Evolutionary conservation across 306 rosid genomes (phyloP).

Genomic region (Quercus alba): DNA sequence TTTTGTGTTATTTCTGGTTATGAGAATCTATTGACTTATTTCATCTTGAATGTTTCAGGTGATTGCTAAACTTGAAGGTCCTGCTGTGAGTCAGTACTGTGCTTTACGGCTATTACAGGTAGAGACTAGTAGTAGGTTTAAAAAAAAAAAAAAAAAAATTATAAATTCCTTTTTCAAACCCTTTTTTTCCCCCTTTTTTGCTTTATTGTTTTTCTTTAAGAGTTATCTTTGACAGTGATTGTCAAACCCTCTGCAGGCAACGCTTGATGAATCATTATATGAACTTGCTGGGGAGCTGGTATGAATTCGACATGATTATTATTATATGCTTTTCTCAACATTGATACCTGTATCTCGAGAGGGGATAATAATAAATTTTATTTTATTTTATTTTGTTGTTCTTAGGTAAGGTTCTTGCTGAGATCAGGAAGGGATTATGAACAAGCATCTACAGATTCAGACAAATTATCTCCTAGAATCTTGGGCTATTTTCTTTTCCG

Average conservation of each 20-base stretch:
- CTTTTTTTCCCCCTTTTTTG: background rate
- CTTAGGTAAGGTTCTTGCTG: constrained; percentile 91
- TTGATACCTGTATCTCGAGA: constrained; percentile 18
- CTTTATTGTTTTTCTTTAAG: background rate
- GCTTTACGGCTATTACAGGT: constrained; percentile 90
- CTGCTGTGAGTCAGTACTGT: constrained; percentile 96
- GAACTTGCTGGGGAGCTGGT: constrained; percentile 99
- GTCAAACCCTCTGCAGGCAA: constrained; percentile 60
- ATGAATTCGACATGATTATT: constrained; percentile 11
- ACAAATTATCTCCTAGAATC: constrained; percentile 74
- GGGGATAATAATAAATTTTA: constrained; percentile 3
- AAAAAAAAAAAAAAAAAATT: background rate
- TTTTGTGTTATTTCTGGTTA: background rate
- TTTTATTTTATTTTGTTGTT: constrained; percentile 14
- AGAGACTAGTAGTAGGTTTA: constrained; percentile 10
- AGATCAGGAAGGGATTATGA: constrained; percentile 94
- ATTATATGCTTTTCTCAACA: constrained; percentile 6
- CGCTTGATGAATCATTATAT: constrained; percentile 91
- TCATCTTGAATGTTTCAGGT: constrained; percentile 56
- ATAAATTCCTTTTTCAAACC: background rate
- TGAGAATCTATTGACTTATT: constrained; percentile 1
- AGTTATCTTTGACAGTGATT: constrained; percentile 22
- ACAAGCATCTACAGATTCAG: constrained; percentile 63
- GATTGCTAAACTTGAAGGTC: constrained; percentile 97
- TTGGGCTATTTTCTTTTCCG: constrained; percentile 90